These are phyloP conservation scores for Podospora anserina DNA, from an alignment of 495 filamentous ascomycete genomes.

Conservation along the genomic window DNA sequence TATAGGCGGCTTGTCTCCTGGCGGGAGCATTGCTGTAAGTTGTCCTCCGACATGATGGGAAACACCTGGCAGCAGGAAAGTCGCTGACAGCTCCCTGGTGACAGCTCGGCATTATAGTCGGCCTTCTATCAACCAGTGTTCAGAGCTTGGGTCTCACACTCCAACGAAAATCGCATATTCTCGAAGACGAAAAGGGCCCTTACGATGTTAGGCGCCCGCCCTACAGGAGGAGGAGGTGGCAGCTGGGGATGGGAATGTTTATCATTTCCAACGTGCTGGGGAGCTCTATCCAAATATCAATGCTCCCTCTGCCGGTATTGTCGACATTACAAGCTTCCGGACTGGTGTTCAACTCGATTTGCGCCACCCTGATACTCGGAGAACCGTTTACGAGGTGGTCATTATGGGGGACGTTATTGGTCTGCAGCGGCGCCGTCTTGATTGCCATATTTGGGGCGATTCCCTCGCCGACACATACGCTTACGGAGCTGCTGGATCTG, in stretches of 20 bases:
- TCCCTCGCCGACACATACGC: conserved; percentile 86
- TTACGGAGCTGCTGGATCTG: conserved; percentile 76
- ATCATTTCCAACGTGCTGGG: conserved; percentile 89
- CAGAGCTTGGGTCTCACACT: conserved; percentile 96
- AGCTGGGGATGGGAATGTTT: conserved; percentile 98
- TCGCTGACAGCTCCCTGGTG: conserved; percentile 21
- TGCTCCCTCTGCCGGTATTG: conserved; percentile 87
- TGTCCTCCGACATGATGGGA: not conserved
- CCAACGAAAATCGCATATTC: conserved; percentile 95
- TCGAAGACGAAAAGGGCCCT: conserved; percentile 89
- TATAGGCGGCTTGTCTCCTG: conserved; percentile 79
- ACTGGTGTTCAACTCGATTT: conserved; percentile 97
- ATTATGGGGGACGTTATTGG: conserved; percentile 80
- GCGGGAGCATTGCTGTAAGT: conserved; percentile 80
- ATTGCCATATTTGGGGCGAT: conserved; percentile 95
- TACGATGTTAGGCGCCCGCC: conserved; percentile 79
- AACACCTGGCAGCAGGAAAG: not conserved
- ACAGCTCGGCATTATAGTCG: conserved; percentile 88
- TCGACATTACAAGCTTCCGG: conserved; percentile 95
- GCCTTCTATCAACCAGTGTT: conserved; percentile 85
- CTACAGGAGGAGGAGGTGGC: conserved; percentile 89
- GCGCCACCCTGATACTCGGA: conserved; percentile 86
- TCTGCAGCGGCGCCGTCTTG: conserved; percentile 77
- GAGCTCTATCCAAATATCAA: conserved; percentile 96
- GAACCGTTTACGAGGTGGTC: conserved; percentile 95